Evolutionary conservation across 2,329 filamentous ascomycete genomes (phyloP).

Genomic region (Cytospora piceicola): DNA sequence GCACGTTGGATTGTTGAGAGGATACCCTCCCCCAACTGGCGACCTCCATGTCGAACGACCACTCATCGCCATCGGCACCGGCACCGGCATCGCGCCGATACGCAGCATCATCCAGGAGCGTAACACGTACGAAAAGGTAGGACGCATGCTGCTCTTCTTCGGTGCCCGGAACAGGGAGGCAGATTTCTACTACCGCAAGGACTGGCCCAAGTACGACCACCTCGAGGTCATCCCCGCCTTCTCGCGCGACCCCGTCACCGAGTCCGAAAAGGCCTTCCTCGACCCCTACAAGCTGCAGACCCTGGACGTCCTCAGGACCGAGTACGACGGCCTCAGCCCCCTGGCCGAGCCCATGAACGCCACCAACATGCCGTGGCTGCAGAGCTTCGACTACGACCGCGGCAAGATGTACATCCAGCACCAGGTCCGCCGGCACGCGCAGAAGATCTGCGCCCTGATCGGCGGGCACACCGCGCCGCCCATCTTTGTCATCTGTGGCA

Average conservation of each 20-base stretch:
- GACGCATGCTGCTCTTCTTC: conserved; percentile 70
- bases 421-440: conserved; percentile 50
- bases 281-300: conserved; percentile 20
- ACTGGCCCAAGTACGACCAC: conserved; percentile 61
- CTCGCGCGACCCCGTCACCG: conserved; percentile 47
- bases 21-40: conserved; percentile 50
- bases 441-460: conserved; percentile 44
- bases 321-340: conserved; percentile 30
- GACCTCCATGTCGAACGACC: conserved; percentile 51
- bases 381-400: conserved; percentile 30
- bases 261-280: conserved; percentile 9
- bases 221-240: conserved; percentile 51
- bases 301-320: not conserved
- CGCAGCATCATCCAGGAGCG: conserved; percentile 81
- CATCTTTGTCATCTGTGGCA: conserved; percentile 60
- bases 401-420: conserved; percentile 62
- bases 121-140: conserved; percentile 35
- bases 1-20: conserved; percentile 61
- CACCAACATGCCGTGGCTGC: conserved; percentile 28
- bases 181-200: conserved; percentile 81
- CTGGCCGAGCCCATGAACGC: conserved; percentile 15
- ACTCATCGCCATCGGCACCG: conserved; percentile 78
- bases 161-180: conserved; percentile 75
- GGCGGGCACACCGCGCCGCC: conserved; percentile 39
- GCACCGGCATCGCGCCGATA: conserved; percentile 86